These are phyloP conservation scores for Mucor circinelloides DNA, from an alignment of 371 early-diverging fungal species.

Conservation along the genomic window DNA sequence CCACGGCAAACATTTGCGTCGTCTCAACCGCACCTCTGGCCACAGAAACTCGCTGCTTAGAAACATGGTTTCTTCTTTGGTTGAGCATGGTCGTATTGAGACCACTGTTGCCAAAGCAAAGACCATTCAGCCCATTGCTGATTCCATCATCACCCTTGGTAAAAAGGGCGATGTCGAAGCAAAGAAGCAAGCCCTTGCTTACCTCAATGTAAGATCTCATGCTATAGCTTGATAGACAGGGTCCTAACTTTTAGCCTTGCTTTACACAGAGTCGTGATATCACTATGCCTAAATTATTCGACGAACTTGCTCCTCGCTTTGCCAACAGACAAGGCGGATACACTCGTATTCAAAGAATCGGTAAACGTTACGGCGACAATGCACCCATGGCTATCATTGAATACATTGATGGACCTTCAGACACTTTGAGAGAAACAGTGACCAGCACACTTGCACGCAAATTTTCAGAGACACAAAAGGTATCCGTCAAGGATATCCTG, in stretches of 20 bases:
- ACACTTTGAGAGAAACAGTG: constrained; percentile 56
- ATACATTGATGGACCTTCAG: constrained; percentile 68
- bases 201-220: constrained; percentile 54
- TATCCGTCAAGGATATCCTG: constrained; percentile 33
- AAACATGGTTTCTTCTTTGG: constrained; percentile 86
- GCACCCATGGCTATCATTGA: constrained; percentile 94
- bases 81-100: constrained; percentile 89
- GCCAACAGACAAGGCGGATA: constrained; percentile 85
- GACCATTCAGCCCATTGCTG: constrained; percentile 84
- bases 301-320: constrained; percentile 85
- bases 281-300: constrained; percentile 84
- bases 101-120: constrained; percentile 96
- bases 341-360: constrained; percentile 85
- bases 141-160: constrained; percentile 83
- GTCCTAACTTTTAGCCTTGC: no score
- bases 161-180: constrained; percentile 72
- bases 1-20: constrained; percentile 72
- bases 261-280: constrained; percentile 69
- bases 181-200: constrained; percentile 62
- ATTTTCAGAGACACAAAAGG: constrained; percentile 21
- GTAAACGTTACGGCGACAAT: constrained; percentile 82
- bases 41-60: constrained; percentile 85
- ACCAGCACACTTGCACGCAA: constrained; percentile 51
- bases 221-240: not conserved
- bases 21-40: constrained; percentile 69